Percentiles rank a stretch among this genome's conserved stretches.
Evolutionary conservation across 2,329 filamentous ascomycete genomes (phyloP).

Genomic region (Curvularia lunata): DNA sequence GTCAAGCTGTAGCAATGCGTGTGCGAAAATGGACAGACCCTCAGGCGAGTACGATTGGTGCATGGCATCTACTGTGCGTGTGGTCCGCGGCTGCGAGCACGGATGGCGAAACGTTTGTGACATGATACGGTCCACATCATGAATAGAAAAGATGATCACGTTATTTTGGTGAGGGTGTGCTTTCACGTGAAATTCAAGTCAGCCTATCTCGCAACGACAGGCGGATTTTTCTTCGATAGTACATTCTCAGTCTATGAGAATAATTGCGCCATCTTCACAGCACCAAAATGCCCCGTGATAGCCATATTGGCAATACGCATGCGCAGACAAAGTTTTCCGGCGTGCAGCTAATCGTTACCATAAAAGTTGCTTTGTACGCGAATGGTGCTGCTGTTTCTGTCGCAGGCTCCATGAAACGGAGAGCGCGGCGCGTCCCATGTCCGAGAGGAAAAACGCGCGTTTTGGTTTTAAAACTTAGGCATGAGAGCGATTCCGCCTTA

Average conservation of each 20-base stretch:
- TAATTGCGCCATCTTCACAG: not conserved
- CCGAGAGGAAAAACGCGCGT: constrained; percentile 19
- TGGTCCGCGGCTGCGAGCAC: constrained; percentile 32
- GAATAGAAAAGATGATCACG: not conserved
- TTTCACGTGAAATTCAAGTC: too few species aligned
- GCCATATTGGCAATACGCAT: not conserved
- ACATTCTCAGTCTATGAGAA: not conserved
- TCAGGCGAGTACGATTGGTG: constrained; percentile 29
- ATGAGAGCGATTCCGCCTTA: constrained; percentile 5
- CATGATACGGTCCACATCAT: constrained; percentile 15
- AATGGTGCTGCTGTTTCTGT: constrained; percentile 18
- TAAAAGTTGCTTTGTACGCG: not conserved
- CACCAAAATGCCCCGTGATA: not conserved
- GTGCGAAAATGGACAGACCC: constrained; percentile 17
- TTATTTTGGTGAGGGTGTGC: not conserved
- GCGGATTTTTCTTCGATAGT: not conserved
- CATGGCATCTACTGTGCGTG: constrained; percentile 23
- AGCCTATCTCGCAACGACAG: not conserved
- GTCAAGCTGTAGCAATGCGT: constrained; percentile 22
- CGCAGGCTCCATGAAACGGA: constrained; percentile 18
- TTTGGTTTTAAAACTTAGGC: constrained; percentile 34
- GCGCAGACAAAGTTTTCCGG: not conserved
- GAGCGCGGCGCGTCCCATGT: constrained; percentile 3
- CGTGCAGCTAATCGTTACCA: not conserved
- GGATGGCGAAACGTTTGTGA: constrained; percentile 31